phyloP scores from a whole-genome alignment of 2,329 filamentous ascomycete species.

The Coniella vitis region DNA sequence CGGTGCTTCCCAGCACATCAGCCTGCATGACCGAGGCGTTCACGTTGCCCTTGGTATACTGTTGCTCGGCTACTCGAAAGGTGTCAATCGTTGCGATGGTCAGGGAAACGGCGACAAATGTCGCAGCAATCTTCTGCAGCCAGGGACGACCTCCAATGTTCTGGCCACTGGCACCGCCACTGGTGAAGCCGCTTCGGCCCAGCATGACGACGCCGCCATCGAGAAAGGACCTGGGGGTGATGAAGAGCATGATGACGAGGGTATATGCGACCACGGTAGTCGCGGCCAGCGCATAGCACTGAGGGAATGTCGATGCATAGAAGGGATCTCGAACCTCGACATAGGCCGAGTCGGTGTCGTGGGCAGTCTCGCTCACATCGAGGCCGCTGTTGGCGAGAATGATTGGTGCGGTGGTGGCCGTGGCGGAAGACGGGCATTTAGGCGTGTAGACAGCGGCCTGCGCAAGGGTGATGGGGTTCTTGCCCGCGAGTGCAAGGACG shows the following conservation, averaged over 20 bases:
- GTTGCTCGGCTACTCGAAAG: conserved; percentile 72
- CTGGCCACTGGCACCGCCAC: conserved; percentile 69
- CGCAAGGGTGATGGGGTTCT: conserved; percentile 51
- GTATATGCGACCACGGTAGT: conserved; percentile 89
- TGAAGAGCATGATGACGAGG: conserved; percentile 86
- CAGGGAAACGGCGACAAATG: conserved; percentile 73
- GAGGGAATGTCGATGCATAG: conserved; percentile 87
- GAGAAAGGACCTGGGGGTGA: conserved; percentile 90
- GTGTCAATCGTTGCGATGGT: conserved; percentile 92
- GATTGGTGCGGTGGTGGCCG: conserved; percentile 31
- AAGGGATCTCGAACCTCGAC: conserved; percentile 67
- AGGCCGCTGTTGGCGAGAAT: conserved; percentile 36
- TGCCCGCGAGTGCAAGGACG: conserved; percentile 42
- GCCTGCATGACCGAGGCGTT: conserved; percentile 70
- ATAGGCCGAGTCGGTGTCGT: conserved; percentile 22
- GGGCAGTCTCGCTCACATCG: conserved; percentile 22
- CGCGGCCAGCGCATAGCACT: conserved; percentile 86
- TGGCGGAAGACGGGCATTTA: conserved; percentile 40
- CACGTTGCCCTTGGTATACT: conserved; percentile 74
- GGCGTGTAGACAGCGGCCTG: conserved; percentile 54
- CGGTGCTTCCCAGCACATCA: conserved; percentile 73
- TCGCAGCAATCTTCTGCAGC: conserved; percentile 76
- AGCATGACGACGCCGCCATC: conserved; percentile 78
- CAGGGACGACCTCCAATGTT: conserved; percentile 88
- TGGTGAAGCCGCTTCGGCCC: conserved; percentile 76